These are phyloP conservation scores for Fraxinus floribunda DNA, from an alignment of 305 asterid species.

Conservation along the genomic window DNA sequence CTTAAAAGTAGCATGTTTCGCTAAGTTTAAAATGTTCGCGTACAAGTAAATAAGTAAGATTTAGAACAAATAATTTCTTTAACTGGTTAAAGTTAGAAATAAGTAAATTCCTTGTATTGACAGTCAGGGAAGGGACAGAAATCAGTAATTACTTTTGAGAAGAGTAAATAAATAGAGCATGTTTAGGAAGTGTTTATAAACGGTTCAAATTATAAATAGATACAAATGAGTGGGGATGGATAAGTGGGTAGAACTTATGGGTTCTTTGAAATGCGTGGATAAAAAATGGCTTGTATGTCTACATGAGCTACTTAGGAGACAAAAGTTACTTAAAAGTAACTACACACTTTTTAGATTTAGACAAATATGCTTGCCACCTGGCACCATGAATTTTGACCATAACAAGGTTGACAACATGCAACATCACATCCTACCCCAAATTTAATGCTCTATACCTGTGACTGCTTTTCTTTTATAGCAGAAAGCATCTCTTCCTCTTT, in stretches of 20 bases:
- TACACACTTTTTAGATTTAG: neutral
- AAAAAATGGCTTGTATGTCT: neutral
- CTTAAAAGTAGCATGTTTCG: neutral
- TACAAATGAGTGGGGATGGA: neutral
- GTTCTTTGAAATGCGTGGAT: neutral
- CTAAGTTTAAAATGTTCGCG: neutral
- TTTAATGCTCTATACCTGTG: slow-evolving; percentile 54
- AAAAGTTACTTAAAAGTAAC: neutral
- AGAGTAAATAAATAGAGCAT: neutral
- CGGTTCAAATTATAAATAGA: neutral
- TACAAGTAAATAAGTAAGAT: neutral
- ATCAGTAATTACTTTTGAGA: neutral
- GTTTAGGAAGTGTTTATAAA: neutral
- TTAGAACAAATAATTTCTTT: neutral
- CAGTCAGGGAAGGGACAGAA: neutral
- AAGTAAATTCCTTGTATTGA: neutral
- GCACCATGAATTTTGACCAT: neutral
- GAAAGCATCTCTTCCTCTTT: slow-evolving; percentile 89
- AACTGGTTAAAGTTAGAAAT: neutral
- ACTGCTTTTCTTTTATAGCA: slow-evolving; percentile 66
- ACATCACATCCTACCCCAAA: slow-evolving; percentile 15
- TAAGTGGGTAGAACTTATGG: neutral
- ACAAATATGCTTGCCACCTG: neutral
- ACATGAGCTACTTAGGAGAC: neutral
- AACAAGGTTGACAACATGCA: neutral